Conservation (phyloP, 2,329 filamentous ascomycete genomes). For the Epichloe uncinata region DNA sequence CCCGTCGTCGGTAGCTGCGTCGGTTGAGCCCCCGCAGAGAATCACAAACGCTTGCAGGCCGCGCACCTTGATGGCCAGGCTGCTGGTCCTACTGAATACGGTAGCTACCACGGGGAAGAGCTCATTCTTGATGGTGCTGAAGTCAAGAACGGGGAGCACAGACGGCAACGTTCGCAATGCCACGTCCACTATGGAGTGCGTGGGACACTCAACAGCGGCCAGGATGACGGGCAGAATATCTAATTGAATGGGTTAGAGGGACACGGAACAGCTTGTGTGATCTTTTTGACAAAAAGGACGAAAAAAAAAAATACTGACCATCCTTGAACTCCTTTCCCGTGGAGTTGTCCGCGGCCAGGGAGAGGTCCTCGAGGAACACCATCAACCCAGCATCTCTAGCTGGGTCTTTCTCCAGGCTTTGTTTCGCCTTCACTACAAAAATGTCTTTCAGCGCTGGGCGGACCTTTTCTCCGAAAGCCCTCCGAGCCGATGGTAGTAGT, state of each 20-base stretch:
- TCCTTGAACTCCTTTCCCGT: slow-evolving; percentile 92
- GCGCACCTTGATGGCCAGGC: slow-evolving; percentile 85
- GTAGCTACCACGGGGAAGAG: slow-evolving; percentile 82
- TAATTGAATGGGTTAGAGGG: slow-evolving; percentile 18
- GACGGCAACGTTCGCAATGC: slow-evolving; percentile 65
- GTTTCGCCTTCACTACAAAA: slow-evolving; percentile 52
- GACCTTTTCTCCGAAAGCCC: slow-evolving; percentile 72
- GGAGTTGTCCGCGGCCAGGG: slow-evolving; percentile 63
- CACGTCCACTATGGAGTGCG: slow-evolving; percentile 78
- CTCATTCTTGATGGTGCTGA: slow-evolving; percentile 93
- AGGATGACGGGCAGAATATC: slow-evolving; percentile 81
- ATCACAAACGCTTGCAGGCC: slow-evolving; percentile 83
- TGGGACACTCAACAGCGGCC: slow-evolving; percentile 74
- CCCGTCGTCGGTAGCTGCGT: slow-evolving; percentile 39
- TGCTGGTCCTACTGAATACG: slow-evolving; percentile 88
- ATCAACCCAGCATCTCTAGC: slow-evolving; percentile 81
- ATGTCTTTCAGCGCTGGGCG: slow-evolving; percentile 75
- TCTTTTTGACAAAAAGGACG: not conserved
- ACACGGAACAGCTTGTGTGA: too few relatives aligned
- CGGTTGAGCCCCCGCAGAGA: slow-evolving; percentile 64
- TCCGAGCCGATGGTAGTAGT: slow-evolving; percentile 60
- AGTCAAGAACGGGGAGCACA: slow-evolving; percentile 82
- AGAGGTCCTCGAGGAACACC: slow-evolving; percentile 76
- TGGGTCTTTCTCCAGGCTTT: slow-evolving; percentile 59
- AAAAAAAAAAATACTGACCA: slow-evolving; percentile 34